These are phyloP conservation scores for Magnaporthales sp. DNA, from an alignment of 2,329 filamentous ascomycete genomes.

Conservation along the genomic window DNA sequence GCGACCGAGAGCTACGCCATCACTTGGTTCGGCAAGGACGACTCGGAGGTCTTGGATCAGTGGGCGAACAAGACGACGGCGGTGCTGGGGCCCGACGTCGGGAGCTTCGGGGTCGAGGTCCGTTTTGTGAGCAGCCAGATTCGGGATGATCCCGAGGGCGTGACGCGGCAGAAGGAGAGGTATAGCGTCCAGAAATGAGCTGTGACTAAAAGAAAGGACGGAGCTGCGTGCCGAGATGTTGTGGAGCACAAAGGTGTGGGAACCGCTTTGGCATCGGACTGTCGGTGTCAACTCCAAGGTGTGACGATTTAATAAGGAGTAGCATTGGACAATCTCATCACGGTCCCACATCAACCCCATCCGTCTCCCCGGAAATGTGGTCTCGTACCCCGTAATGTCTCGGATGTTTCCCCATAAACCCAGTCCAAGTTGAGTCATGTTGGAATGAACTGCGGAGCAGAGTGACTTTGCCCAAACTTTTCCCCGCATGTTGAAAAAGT, in stretches of 20 bases:
- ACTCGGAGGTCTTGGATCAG: not conserved
- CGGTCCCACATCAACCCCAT: not conserved
- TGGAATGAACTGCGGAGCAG: not conserved
- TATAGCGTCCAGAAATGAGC: not conserved
- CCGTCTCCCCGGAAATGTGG: not conserved
- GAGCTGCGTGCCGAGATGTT: no score
- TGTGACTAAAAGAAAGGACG: no score
- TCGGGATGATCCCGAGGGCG: not conserved
- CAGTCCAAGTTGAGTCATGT: not conserved
- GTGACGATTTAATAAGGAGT: not conserved
- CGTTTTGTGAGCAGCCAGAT: not conserved
- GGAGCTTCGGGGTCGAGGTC: not conserved
- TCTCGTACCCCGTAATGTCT: not conserved
- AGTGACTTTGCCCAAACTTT: not conserved
- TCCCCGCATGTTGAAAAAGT: not conserved
- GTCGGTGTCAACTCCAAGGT: not conserved
- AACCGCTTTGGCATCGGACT: no score
- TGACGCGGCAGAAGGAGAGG: not conserved
- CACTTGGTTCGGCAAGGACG: not conserved
- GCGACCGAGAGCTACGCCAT: not conserved
- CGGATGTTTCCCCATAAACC: not conserved
- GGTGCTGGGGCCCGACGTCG: not conserved
- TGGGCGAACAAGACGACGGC: not conserved
- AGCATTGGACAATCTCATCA: not conserved
- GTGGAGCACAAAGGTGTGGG: no score